These are phyloP conservation scores for Leccinum pellstonianum DNA, from an alignment of 768 basidiomycete species.

Conservation along the genomic window DNA sequence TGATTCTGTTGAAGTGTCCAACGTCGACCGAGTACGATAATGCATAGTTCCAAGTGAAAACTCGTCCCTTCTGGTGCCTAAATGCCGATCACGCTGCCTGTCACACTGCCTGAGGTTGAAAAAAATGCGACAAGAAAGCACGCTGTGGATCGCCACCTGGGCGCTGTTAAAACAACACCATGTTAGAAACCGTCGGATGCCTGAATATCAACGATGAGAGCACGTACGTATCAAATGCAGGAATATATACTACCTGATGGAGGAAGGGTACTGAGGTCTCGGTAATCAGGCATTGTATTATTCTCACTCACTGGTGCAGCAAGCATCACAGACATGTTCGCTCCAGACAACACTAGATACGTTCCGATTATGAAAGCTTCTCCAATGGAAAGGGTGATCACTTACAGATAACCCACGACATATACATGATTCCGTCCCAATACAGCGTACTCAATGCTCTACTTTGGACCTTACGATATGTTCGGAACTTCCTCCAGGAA, in stretches of 20 bases:
- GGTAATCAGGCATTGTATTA: neutral
- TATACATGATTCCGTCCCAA: conserved; percentile 30
- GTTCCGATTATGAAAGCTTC: neutral
- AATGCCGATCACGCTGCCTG: conserved; percentile 12
- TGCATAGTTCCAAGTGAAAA: conserved; percentile 10
- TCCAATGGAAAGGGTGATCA: neutral
- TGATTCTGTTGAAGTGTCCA: neutral
- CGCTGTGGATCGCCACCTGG: conserved; percentile 27
- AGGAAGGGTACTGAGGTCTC: neutral
- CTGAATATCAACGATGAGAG: neutral
- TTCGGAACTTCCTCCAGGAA: conserved; percentile 24
- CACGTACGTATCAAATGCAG: conserved; percentile 25
- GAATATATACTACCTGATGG: conserved; percentile 13
- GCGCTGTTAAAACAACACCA: conserved; percentile 16
- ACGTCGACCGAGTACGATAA: neutral
- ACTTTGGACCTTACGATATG: conserved; percentile 20
- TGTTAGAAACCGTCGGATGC: neutral
- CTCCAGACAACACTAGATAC: conserved; percentile 14
- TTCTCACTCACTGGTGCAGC: conserved; percentile 21
- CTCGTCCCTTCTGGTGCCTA: neutral
- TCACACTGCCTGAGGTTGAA: conserved; percentile 19
- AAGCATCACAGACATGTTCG: conserved; percentile 16
- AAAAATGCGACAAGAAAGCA: conserved; percentile 16
- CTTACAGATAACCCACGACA: conserved; percentile 25
- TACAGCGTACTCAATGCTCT: conserved; percentile 23